phyloP scores from a whole-genome alignment of 148 eudicot genomes.

The Chenopodium quinoa region DNA sequence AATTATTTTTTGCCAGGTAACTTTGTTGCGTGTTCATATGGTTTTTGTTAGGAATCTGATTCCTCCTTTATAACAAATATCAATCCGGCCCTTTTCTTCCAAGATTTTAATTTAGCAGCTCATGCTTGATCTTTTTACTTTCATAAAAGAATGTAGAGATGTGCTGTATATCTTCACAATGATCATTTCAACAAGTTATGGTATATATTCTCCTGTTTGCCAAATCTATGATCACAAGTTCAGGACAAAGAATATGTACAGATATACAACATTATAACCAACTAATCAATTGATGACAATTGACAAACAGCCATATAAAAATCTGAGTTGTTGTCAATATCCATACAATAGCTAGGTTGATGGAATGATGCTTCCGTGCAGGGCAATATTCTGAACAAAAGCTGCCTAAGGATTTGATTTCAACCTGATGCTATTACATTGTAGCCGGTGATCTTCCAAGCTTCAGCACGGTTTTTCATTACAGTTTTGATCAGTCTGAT shows the following conservation, averaged over 20 bases:
- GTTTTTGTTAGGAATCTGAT: not conserved
- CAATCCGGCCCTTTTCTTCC: no score
- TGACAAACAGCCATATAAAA: not conserved
- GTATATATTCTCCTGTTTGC: not conserved
- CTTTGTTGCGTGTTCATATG: not conserved
- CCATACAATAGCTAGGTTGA: no score
- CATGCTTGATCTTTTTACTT: no score
- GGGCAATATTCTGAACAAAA: not conserved
- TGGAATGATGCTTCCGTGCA: not conserved
- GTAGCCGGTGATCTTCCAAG: not conserved
- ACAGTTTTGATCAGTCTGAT: not conserved
- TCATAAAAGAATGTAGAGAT: no score
- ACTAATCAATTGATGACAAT: no score
- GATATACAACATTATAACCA: no score
- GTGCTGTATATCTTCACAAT: not conserved
- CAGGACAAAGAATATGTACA: not conserved
- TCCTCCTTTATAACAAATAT: not conserved
- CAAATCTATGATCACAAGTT: not conserved
- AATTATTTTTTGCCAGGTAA: not conserved
- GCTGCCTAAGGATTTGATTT: not conserved
- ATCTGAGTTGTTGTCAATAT: not conserved
- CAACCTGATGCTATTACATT: not conserved
- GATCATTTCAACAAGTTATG: not conserved
- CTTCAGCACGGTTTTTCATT: not conserved
- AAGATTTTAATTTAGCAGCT: no score